These are phyloP conservation scores for Boletus smithii DNA, from an alignment of 1,284 basidiomycete genomes.

Conservation along the genomic window DNA sequence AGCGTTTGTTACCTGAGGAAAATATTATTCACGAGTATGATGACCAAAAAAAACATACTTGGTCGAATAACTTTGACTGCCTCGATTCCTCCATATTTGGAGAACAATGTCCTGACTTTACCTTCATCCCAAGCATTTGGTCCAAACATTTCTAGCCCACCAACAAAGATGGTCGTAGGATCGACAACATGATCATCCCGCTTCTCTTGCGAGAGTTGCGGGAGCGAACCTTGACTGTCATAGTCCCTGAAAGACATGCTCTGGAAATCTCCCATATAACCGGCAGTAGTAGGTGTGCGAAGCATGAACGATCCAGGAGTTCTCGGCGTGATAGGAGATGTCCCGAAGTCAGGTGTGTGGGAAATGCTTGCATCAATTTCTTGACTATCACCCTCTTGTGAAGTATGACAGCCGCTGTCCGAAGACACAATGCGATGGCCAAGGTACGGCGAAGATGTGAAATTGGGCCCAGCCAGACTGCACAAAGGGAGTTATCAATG, in stretches of 20 bases:
- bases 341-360: conserved; percentile 44
- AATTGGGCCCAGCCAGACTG: conserved; percentile 13
- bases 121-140: conserved; percentile 64
- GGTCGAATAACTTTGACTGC: conserved; percentile 62
- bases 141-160: conserved; percentile 64
- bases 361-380: conserved; percentile 41
- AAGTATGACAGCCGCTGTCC: conserved; percentile 11
- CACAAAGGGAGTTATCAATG: conserved; percentile 7
- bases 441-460: conserved; percentile 16
- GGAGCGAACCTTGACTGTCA: conserved; percentile 20
- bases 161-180: conserved; percentile 69
- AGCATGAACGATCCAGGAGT: conserved; percentile 48
- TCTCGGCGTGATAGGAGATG: conserved; percentile 48
- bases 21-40: conserved; percentile 3
- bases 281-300: conserved; percentile 41
- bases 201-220: conserved; percentile 14
- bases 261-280: conserved; percentile 33
- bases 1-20: conserved; percentile 51
- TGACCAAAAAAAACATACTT: conserved; percentile 39
- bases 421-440: conserved; percentile 9
- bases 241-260: conserved; percentile 29
- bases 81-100: conserved; percentile 60
- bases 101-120: conserved; percentile 55
- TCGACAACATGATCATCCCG: conserved; percentile 45
- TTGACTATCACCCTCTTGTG: conserved; percentile 21